These are phyloP conservation scores for Stereum hirsutum DNA, from an alignment of 1,284 basidiomycete species.

Conservation along the genomic window DNA sequence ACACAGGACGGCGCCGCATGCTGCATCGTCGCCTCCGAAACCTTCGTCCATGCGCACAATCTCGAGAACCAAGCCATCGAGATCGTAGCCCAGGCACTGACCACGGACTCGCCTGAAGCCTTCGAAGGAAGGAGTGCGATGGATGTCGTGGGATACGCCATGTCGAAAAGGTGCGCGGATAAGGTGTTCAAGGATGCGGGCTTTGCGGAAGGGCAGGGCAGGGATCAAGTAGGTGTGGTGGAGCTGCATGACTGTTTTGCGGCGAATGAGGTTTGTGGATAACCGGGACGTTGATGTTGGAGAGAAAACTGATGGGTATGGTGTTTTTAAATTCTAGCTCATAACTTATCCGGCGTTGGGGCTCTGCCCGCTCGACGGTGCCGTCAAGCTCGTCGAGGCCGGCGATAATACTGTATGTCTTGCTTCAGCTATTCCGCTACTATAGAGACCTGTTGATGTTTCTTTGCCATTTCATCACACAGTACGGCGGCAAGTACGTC, in stretches of 20 bases:
- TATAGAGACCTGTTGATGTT: not conserved
- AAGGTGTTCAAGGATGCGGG: slow-evolving; percentile 69
- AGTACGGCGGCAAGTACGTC: slow-evolving; percentile 85
- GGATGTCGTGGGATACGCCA: slow-evolving; percentile 67
- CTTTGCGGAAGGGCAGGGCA: slow-evolving; percentile 49
- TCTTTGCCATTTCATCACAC: not conserved
- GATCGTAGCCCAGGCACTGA: slow-evolving; percentile 54
- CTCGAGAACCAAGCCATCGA: slow-evolving; percentile 86
- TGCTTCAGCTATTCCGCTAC: not conserved
- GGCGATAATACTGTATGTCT: slow-evolving; percentile 69
- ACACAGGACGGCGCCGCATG: slow-evolving; percentile 65
- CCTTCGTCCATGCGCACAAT: slow-evolving; percentile 67
- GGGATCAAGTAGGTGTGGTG: slow-evolving; percentile 75
- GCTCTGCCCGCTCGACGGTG: slow-evolving; percentile 60
- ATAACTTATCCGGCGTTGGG: slow-evolving; percentile 81
- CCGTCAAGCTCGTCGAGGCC: slow-evolving; percentile 67
- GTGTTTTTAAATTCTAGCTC: slow-evolving; percentile 32
- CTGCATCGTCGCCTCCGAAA: slow-evolving; percentile 71
- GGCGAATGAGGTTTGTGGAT: slow-evolving; percentile 50
- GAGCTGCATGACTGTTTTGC: slow-evolving; percentile 86
- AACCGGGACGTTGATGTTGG: not conserved
- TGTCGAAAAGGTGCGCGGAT: slow-evolving; percentile 67
- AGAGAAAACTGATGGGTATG: not conserved
- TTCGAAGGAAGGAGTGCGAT: slow-evolving; percentile 65
- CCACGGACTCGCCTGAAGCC: slow-evolving; percentile 54